phyloP scores from a whole-genome alignment of 108 stramenopile species.

The Cyclostephanos tholiformis region DNA sequence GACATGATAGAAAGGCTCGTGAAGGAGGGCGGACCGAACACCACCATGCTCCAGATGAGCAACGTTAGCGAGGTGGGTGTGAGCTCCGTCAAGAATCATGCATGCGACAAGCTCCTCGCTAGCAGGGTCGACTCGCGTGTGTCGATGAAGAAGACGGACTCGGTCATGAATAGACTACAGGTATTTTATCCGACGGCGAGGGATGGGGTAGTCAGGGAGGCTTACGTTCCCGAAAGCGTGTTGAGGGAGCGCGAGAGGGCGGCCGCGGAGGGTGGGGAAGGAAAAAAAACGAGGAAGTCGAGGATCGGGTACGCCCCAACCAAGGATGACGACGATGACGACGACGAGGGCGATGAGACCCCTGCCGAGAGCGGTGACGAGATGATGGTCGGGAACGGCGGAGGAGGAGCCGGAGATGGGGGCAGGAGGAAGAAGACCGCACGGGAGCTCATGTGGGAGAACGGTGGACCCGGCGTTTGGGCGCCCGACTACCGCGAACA shows the following conservation, averaged over 20 bases:
- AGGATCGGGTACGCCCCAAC: slow-evolving; percentile 77
- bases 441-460: slow-evolving; percentile 96
- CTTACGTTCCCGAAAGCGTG: slow-evolving; percentile 91
- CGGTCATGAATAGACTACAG: slow-evolving; percentile 96
- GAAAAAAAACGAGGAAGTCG: slow-evolving; percentile 58
- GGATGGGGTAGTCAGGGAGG: slow-evolving; percentile 84
- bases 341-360: slow-evolving; percentile 36
- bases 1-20: slow-evolving; percentile 73
- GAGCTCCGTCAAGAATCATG: slow-evolving; percentile 84
- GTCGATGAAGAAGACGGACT: slow-evolving; percentile 90
- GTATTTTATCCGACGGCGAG: slow-evolving; percentile 93
- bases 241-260: slow-evolving; percentile 60
- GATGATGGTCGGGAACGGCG: slow-evolving; percentile 43
- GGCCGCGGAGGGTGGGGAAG: slow-evolving; percentile 28
- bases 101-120: slow-evolving; percentile 95
- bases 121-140: slow-evolving; percentile 91
- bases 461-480: slow-evolving; percentile 98
- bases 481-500: slow-evolving; percentile 93
- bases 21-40: slow-evolving; percentile 68
- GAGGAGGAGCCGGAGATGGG: slow-evolving; percentile 41
- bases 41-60: slow-evolving; percentile 91
- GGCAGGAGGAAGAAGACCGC: slow-evolving; percentile 77
- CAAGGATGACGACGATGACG: slow-evolving; percentile 51
- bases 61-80: slow-evolving; percentile 95
- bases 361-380: slow-evolving; percentile 45